Base-by-base conservation (phyloP, 768 basidiomycete genomes). In the Fomitopsis pulvina region DNA sequence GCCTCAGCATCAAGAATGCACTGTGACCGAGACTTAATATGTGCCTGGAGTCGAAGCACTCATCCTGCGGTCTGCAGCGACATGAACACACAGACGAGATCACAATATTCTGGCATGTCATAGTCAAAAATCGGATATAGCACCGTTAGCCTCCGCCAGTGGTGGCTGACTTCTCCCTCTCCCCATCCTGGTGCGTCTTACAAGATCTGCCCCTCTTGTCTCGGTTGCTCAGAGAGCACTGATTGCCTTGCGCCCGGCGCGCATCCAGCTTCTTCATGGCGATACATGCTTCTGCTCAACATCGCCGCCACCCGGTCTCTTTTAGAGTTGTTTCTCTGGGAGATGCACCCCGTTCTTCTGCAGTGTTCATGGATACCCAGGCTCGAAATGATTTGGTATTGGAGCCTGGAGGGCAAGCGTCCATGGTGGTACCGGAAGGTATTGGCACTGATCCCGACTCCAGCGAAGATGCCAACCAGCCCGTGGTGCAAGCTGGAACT, bases 391-490 rank as follows among this genome's bases (percentile, higher is more conserved):
- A 27, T 26, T 29, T 50, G 2, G 34, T 50, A 11, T 43, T 50
- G 20, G 49, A 42, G 7, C 49, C 49, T 12, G 49, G 41, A 24
- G 49, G 49, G 6, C 40, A 50, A 38, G 49, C 42, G 14, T 25
- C 49, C 18, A 49, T 49, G 7, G 29, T 50, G 8, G 5, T 42
- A 6, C 30, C 40, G 22, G 20, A 43, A 34, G 27, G 11, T 10
- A 38, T 20, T 16, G 41, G 20, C 11, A 16, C 18, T 37, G 21
- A 18, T 24, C 41, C 42, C 7, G 30, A 25, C 25, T 12, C 41
- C 14, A 28, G 16, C 24, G 29, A 50, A 21, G 21, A 38, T 3
- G 18, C 16, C 14, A 18, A 30, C 24, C 39, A 41, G 25, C 16
- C 32, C 14, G 14, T 14, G 4, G 2, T 18, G n/a, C 48, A 49